Evolutionary conservation across 148 eudicot genomes (phyloP), one percentile per base, ranked within the genome.

Genomic region (Nepenthes mirabilis): DNA sequence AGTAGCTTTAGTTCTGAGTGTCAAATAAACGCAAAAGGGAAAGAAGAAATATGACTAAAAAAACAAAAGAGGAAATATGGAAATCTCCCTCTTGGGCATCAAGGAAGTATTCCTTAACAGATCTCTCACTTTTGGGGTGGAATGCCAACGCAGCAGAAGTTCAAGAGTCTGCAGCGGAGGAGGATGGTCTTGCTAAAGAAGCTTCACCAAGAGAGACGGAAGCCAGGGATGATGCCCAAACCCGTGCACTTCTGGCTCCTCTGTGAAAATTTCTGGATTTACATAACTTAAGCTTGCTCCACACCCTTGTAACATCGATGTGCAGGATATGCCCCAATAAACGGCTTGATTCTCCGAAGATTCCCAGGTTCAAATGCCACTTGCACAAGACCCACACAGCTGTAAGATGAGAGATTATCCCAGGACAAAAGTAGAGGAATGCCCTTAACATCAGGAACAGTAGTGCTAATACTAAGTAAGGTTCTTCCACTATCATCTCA

Each of bases 161-260:
- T 5, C 10, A 33, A 23, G 35, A 33, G 7, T 23, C n/a, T 11
- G 11, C 34, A 0, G 0, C 4, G 1, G 6, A 55, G 6, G 35
- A 34, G n/a, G 33, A 55, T 55, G 72, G 57, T 68, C 86, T 80
- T 14, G 77, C 69, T 35, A 86, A 70, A 33, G 84, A 34, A 32
- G 58, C 59, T 69, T 72, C 74, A 33, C 89, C 84, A 59, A 83
- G 65, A 5, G 89, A 86, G 40, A 86, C 82, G 10, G 94, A 86
- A 36, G 94, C 77, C 66, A 86, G 70, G 36, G 88, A 86, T 7
- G 85, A 80, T 7, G 94, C 88, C 94, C 94, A 86, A 33, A 74
- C 89, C 45, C 68, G 73, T 2, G 86, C 85, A 65, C 67, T 86
- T 61, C 82, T 81, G 6, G 88, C 88, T 6, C 93, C 72, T 14